phyloP scores from a whole-genome alignment of 208 protist species.

The Lotmaria passim region DNA sequence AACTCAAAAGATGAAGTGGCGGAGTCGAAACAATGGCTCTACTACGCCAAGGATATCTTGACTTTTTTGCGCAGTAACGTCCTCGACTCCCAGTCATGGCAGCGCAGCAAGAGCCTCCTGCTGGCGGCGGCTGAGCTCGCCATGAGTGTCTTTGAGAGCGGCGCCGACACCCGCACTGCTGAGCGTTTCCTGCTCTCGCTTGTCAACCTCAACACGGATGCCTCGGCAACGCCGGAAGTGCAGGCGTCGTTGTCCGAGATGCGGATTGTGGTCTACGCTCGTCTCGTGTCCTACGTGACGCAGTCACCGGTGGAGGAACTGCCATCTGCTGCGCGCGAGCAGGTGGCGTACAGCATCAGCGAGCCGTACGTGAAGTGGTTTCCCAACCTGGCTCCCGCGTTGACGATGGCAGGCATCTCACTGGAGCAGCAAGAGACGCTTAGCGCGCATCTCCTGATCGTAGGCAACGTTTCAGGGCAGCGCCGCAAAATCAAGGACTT shows the following conservation, averaged over 20 bases:
- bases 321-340: constrained; percentile 38
- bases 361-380: constrained; percentile 59
- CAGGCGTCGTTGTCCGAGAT: constrained; percentile 39
- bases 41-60: constrained; percentile 68
- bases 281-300: constrained; percentile 49
- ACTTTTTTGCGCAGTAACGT: constrained; percentile 56
- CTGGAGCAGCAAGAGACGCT: constrained; percentile 52
- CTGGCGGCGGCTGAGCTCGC: constrained; percentile 38
- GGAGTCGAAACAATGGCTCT: constrained; percentile 65
- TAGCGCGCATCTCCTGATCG: constrained; percentile 58
- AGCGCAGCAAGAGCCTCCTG: constrained; percentile 36
- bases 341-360: constrained; percentile 36
- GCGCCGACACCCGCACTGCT: constrained; percentile 39
- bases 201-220: constrained; percentile 33
- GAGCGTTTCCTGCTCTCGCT: constrained; percentile 48
- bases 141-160: constrained; percentile 49
- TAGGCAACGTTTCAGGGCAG: constrained; percentile 33
- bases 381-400: constrained; percentile 38
- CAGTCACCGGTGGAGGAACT: constrained; percentile 32
- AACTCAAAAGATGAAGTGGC: constrained; percentile 53
- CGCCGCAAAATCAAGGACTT: constrained; percentile 72
- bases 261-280: constrained; percentile 40
- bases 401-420: constrained; percentile 39
- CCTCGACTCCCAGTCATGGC: constrained; percentile 49
- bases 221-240: constrained; percentile 13